Base-by-base conservation (phyloP, 306 rosid species). In the Quillaja saponaria region DNA sequence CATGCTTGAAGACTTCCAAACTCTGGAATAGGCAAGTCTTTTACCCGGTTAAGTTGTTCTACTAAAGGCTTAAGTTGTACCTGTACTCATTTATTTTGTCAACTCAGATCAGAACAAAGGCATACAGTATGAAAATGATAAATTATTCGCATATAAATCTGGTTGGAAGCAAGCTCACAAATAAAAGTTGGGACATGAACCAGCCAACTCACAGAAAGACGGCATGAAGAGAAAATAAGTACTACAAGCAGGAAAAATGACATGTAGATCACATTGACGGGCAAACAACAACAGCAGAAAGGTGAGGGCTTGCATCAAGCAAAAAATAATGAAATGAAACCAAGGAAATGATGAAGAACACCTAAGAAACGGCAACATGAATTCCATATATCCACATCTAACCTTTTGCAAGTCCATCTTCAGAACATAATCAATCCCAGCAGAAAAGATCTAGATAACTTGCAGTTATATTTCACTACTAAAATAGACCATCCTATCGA, bases 1-100 rank as follows among this genome's bases (percentile, higher is more conserved):
- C 98, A 92, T 78, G 96, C 96, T 74, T 78, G 88, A 80, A 92
- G 98, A 72, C 61, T 82, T 65, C 95, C 94, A 74, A 88, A 86
- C 66, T 88, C 98, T 33, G 98, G 96, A 79, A 80, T 88, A 68
- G 92, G 80, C 75, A 92, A 76, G 75, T 92, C 98, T 81, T 92
- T 88, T 51, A 88, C 92, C 63, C 95, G 80, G 64, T 69, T 73
- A 48, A 92, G 76, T 79, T 88, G 98, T 47, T 92, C 98, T 72
- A 81, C 74, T 73, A 92, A 76, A 71, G 96, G 98, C 72, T 88
- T 92, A 54, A 88, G 94, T 56, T 92, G 96, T 62, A 67, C 92
- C 98, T 86, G 88, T 73, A 79, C 48, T 47, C 20, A 60, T 11
- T 57, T 49, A 71, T 47, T 66, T 39, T 31, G 41, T 63, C 31